phyloP scores from a whole-genome alignment of 768 basidiomycete species.

The Phylloporus rhodoxanthus region DNA sequence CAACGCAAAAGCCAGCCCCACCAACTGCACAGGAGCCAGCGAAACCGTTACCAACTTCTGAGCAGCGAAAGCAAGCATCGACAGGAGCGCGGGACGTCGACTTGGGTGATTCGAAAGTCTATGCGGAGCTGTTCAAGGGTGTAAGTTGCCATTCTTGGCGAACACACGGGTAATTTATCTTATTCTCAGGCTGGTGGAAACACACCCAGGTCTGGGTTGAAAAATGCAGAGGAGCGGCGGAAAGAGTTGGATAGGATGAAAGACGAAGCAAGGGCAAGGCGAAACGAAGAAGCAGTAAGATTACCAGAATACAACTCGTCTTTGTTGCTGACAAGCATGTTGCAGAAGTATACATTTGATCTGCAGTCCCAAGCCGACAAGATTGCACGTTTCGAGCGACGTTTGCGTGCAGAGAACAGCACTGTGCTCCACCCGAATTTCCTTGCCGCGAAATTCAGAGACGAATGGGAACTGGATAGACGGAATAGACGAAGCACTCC shows the following conservation, averaged over 20 bases:
- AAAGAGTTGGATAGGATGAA: conserved; percentile 65
- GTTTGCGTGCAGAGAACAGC: conserved; percentile 43
- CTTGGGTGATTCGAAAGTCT: conserved; percentile 55
- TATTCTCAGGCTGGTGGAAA: conserved; percentile 36
- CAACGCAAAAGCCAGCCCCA: conserved; percentile 20
- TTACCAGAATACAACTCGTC: neutral
- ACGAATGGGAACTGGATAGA: conserved; percentile 42
- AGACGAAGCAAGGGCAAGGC: conserved; percentile 59
- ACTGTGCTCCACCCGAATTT: conserved; percentile 58
- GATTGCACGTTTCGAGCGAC: conserved; percentile 59
- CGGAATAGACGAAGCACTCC: conserved; percentile 23
- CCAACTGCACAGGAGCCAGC: conserved; percentile 19
- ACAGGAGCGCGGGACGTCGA: conserved; percentile 55
- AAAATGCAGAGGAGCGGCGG: conserved; percentile 60
- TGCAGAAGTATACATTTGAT: conserved; percentile 47
- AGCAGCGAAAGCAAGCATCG: conserved; percentile 36
- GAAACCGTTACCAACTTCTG: conserved; percentile 24
- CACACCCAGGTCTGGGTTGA: conserved; percentile 42
- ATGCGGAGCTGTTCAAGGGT: conserved; percentile 56
- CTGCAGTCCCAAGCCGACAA: conserved; percentile 56
- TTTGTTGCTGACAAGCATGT: conserved; percentile 7
- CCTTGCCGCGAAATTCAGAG: conserved; percentile 52
- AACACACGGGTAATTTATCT: neutral
- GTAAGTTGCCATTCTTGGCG: conserved; percentile 30
- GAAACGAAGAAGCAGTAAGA: conserved; percentile 50